Conservation (phyloP, 129 eudicot species). For the Pulicaria dysenterica region DNA sequence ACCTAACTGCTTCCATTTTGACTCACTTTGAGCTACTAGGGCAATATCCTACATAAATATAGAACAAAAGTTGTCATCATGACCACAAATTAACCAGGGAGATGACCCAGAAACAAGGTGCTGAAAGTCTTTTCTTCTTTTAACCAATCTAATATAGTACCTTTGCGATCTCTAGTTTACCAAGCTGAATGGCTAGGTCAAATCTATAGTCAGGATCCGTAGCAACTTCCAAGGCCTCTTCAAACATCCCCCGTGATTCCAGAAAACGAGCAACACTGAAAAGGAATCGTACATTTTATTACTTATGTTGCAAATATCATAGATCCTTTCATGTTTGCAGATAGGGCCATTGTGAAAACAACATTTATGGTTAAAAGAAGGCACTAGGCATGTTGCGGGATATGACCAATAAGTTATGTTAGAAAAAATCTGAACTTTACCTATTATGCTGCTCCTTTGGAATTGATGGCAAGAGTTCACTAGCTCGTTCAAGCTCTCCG, state of each 20-base stretch:
- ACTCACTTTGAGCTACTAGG: constrained; percentile 75
- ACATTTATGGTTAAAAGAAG: neutral
- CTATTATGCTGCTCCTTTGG: constrained; percentile 94
- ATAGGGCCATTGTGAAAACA: constrained; percentile 12
- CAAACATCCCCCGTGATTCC: constrained; percentile 92
- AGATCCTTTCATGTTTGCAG: neutral
- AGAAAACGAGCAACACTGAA: constrained; percentile 86
- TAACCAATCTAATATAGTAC: constrained; percentile 24
- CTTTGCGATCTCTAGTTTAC: constrained; percentile 81
- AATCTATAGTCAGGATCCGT: constrained; percentile 94
- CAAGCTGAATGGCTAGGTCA: constrained; percentile 87
- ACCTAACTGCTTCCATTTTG: constrained; percentile 99
- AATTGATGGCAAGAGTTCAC: constrained; percentile 73
- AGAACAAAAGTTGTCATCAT: constrained; percentile 29
- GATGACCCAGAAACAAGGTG: neutral
- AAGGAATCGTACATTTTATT: constrained; percentile 13
- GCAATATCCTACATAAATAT: constrained; percentile 73
- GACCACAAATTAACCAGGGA: neutral
- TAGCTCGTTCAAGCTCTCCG: constrained; percentile 94
- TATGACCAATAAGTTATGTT: neutral
- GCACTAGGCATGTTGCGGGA: neutral
- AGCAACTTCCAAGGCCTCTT: constrained; percentile 89
- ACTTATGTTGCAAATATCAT: neutral
- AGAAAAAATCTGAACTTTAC: constrained; percentile 33
- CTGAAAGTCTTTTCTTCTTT: neutral